Evolutionary conservation across 139 green algal species (phyloP), one percentile per base, ranked within the genome.

Genomic region (Spirogloea muscicola): DNA sequence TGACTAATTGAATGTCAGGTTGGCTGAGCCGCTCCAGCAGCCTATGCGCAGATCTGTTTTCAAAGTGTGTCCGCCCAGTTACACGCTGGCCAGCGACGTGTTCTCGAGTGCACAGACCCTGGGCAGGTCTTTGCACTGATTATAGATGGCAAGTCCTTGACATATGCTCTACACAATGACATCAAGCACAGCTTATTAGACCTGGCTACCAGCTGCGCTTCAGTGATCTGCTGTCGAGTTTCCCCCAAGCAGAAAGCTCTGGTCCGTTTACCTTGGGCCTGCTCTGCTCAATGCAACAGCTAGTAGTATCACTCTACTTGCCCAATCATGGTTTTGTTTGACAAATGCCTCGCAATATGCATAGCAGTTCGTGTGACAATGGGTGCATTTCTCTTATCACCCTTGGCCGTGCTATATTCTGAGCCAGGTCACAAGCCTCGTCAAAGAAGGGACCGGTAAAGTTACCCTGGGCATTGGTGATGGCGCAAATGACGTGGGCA

Each of bases 401-500:
- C 21, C 13, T 16, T 36, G 13, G 57, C 13, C 57, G 57, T 16
- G 27, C 57, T 65, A 13, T 65, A 41, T 65, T 18, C 57, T 18
- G 13, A 29, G 52, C 42, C 49, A 82, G 68, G 52, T 82, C 21
- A 88, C 87, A 1, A 80, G 82, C 59, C 79, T 94, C 62, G 90
- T 95, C 16, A 84, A 86, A 64, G 55, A 73, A 13, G 58, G 70
- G 7, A 81, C 82, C 43, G 83, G 70, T n/a, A 31, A 68, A 2
- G 88, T 91, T 7, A 97, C 93, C 72, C 87, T 99, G 29, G 89
- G 85, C 62, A 96, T 98, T 31, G 94, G 94, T 1, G 94, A 98
- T 68, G 94, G 94, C 43, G 94, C 94, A 34, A 99, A 99, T 62
- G 94, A 99, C 74, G 94, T 99, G 51, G 91, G 91, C 66, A 99